A percentile compares a stretch with the other conserved stretches of the same genome.
Evolutionary conservation across 73 alveolate genomes (phyloP).

Genomic region (Paraurostyla sp.): DNA sequence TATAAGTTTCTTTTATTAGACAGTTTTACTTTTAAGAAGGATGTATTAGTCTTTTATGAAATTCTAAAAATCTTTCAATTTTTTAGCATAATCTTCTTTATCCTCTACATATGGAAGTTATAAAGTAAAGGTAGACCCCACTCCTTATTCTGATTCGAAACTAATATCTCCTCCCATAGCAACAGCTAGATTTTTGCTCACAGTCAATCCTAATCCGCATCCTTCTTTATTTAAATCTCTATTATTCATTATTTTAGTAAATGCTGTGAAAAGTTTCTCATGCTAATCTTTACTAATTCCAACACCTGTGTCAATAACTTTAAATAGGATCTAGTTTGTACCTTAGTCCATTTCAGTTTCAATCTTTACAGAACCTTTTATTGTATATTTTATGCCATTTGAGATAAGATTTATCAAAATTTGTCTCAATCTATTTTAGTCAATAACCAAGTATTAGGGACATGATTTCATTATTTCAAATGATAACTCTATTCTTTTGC

Average conservation of each 20-base stretch:
- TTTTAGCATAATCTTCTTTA: background rate
- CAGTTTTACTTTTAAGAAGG: background rate
- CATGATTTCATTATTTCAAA: background rate
- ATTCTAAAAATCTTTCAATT: background rate
- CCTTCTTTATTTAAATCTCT: background rate
- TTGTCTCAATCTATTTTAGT: constrained; percentile 48
- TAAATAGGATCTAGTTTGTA: background rate
- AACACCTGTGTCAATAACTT: background rate
- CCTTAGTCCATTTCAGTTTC: constrained; percentile 41
- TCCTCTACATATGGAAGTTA: background rate
- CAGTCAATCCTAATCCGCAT: constrained; percentile 13
- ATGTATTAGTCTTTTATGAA: background rate
- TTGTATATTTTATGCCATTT: constrained; percentile 68
- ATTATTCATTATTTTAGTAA: background rate
- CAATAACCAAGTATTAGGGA: constrained; percentile 14
- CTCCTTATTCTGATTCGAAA: background rate
- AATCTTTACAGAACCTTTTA: constrained; percentile 59
- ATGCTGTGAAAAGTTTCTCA: background rate
- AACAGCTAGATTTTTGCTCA: background rate
- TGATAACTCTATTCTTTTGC: constrained; percentile 22
- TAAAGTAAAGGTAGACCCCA: background rate
- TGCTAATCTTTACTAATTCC: background rate
- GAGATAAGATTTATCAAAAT: constrained; percentile 60
- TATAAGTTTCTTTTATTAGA: background rate
- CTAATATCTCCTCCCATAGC: constrained; percentile 12